phyloP scores from a whole-genome alignment of 2,329 filamentous ascomycete species.

The Emergomyces africanus region DNA sequence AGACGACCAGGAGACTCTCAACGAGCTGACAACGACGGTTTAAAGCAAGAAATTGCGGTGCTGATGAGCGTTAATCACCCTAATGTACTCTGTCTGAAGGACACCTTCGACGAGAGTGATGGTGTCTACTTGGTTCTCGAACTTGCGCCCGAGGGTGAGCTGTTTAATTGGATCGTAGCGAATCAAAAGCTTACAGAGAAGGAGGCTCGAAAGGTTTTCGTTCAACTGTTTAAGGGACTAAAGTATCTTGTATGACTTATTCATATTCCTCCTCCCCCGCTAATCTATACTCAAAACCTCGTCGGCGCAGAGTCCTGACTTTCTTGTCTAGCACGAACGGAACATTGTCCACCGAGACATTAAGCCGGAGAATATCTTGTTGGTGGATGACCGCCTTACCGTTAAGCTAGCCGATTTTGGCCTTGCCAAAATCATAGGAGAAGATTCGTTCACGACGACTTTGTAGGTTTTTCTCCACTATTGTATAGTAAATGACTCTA shows the following conservation, averaged over 20 bases:
- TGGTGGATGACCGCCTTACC: conserved; percentile 70
- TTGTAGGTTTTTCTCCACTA: conserved; percentile 42
- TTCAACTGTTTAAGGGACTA: conserved; percentile 81
- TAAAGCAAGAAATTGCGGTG: conserved; percentile 93
- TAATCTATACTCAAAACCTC: background rate
- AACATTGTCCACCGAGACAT: conserved; percentile 97
- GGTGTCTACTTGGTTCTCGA: conserved; percentile 87
- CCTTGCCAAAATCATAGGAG: conserved; percentile 94
- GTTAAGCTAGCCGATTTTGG: conserved; percentile 96
- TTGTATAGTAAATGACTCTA: background rate
- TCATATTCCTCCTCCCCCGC: background rate
- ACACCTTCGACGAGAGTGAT: conserved; percentile 84
- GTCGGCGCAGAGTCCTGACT: background rate
- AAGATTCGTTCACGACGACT: conserved; percentile 95
- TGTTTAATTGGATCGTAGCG: conserved; percentile 91
- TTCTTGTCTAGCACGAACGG: conserved; percentile 59
- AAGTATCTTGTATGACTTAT: conserved; percentile 69
- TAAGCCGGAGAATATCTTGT: conserved; percentile 90
- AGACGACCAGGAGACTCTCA: conserved; percentile 74
- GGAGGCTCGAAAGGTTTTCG: conserved; percentile 76
- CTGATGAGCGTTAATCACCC: conserved; percentile 96
- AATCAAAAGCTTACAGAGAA: conserved; percentile 77
- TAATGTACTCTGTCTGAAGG: conserved; percentile 83
- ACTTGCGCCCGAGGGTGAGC: conserved; percentile 78
- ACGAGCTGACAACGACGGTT: conserved; percentile 65